phyloP scores from a whole-genome alignment of 495 filamentous ascomycete species.

The Penicillium chermesinum region DNA sequence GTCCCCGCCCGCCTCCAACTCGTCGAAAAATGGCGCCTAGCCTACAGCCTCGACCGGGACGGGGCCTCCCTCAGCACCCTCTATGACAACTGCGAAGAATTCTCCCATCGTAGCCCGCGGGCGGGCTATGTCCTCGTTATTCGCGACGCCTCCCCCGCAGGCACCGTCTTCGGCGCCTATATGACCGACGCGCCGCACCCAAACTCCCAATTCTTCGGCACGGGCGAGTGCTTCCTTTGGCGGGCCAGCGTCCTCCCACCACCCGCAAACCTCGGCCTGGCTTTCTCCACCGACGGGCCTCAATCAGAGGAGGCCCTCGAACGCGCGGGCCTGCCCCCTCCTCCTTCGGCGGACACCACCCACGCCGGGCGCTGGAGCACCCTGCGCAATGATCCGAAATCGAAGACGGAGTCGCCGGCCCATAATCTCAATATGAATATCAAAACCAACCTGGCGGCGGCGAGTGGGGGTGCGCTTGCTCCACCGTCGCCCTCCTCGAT shows the following conservation, averaged over 20 bases:
- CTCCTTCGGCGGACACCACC: conserved; percentile 69
- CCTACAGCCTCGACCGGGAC: conserved; percentile 90
- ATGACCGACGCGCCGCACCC: conserved; percentile 82
- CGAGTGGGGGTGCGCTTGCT: conserved; percentile 25
- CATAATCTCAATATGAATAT: conserved; percentile 27
- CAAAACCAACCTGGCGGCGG: conserved; percentile 24
- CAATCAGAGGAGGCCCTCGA: conserved; percentile 37
- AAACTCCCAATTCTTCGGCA: conserved; percentile 83
- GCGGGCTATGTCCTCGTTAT: conserved; percentile 86
- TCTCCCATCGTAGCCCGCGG: conserved; percentile 56
- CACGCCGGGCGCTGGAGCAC: conserved; percentile 70
- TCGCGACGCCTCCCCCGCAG: conserved; percentile 53
- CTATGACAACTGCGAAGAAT: conserved; percentile 67
- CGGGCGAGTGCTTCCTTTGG: conserved; percentile 98
- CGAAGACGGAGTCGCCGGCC: conserved; percentile 16
- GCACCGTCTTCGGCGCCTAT: conserved; percentile 86
- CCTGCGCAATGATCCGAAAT: conserved; percentile 33
- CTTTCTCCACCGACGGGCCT: conserved; percentile 31
- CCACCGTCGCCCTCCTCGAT: conserved; percentile 26
- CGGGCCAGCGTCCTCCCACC: conserved; percentile 60
- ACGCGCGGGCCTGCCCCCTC: conserved; percentile 54
- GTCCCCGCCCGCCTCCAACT: conserved; percentile 82
- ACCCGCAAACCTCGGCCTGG: conserved; percentile 40
- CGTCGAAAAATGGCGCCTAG: conserved; percentile 76
- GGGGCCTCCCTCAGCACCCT: conserved; percentile 82